Evolutionary conservation across 2,329 filamentous ascomycete species (phyloP).

Genomic region (Clonostachys sp.): DNA sequence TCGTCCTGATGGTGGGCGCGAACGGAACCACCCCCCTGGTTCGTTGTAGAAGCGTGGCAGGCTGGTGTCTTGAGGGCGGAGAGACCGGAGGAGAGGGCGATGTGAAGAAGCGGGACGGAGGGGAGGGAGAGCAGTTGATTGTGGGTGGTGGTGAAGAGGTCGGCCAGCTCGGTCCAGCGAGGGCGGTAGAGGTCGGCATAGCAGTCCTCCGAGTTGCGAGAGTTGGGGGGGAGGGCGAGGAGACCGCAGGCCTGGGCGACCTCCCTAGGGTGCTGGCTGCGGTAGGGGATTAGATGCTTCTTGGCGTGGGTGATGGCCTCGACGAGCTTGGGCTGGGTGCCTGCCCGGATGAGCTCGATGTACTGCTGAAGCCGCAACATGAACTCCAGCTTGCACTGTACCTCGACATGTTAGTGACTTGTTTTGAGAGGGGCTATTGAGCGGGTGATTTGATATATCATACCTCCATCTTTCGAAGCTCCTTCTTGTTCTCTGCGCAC

Average conservation of each 20-base stretch:
- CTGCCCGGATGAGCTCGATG: constrained; percentile 78
- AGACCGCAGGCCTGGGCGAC: constrained; percentile 74
- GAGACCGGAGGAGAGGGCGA: constrained; percentile 84
- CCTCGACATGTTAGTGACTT: neutral
- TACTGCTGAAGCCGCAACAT: constrained; percentile 92
- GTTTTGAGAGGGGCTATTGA: neutral
- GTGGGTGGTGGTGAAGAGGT: constrained; percentile 80
- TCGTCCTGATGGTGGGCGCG: neutral
- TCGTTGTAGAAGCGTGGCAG: constrained; percentile 67
- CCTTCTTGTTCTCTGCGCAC: constrained; percentile 92
- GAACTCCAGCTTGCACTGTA: constrained; percentile 79
- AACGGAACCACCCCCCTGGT: constrained; percentile 10
- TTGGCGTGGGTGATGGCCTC: constrained; percentile 81
- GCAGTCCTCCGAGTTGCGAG: constrained; percentile 24
- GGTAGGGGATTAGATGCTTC: constrained; percentile 72
- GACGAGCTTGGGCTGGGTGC: constrained; percentile 56
- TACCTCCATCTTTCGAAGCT: constrained; percentile 81
- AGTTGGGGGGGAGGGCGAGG: constrained; percentile 62
- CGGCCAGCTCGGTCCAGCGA: constrained; percentile 73
- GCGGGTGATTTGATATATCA: constrained; percentile 14
- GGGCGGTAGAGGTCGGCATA: constrained; percentile 63
- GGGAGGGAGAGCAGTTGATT: constrained; percentile 82
- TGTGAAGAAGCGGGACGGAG: constrained; percentile 77
- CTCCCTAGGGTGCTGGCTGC: constrained; percentile 62
- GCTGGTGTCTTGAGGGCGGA: constrained; percentile 94